Percentiles rank a stretch among this genome's conserved stretches.
Evolutionary conservation across 805 yeast genomes (phyloP).

Genomic region (Cyberlindnera japonica): DNA sequence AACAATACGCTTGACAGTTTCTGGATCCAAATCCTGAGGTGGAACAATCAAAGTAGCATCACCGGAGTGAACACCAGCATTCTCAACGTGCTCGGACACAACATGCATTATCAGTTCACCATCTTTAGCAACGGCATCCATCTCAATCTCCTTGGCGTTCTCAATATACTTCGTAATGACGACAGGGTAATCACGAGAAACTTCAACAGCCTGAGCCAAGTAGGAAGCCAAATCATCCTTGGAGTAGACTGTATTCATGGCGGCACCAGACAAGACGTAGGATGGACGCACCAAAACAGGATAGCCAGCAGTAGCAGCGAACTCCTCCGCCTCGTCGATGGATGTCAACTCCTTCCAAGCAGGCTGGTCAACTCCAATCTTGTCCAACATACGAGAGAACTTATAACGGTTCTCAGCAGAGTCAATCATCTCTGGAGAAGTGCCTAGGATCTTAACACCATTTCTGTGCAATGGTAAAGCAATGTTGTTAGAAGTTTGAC

Average conservation of each 20-base stretch:
- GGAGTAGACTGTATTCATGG: slow-evolving; percentile 88
- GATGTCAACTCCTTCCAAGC: slow-evolving; percentile 95
- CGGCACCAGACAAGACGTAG: slow-evolving; percentile 96
- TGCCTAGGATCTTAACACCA: slow-evolving; percentile 89
- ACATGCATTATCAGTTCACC: slow-evolving; percentile 93
- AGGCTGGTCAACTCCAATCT: slow-evolving; percentile 93
- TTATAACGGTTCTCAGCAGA: slow-evolving; percentile 98
- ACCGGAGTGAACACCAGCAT: slow-evolving; percentile 98
- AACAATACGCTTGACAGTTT: slow-evolving; percentile 69
- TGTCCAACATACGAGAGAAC: slow-evolving; percentile 89
- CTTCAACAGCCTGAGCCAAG: slow-evolving; percentile 83
- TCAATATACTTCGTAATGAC: slow-evolving; percentile 94
- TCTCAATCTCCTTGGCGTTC: slow-evolving; percentile 95
- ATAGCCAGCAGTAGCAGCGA: slow-evolving; percentile 83
- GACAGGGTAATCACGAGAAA: slow-evolving; percentile 94
- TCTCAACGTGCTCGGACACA: slow-evolving; percentile 95
- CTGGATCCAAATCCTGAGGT: slow-evolving; percentile 73
- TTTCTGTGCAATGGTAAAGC: slow-evolving; percentile 76
- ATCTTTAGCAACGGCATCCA: slow-evolving; percentile 91
- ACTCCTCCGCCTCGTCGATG: slow-evolving; percentile 74
- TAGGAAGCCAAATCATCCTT: slow-evolving; percentile 78
- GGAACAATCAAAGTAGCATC: slow-evolving; percentile 96
- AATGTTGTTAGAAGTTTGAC: slow-evolving; percentile 96
- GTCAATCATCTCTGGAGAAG: slow-evolving; percentile 91
- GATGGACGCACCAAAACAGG: slow-evolving; percentile 98